Evolutionary conservation across 352 stramenopile species (phyloP), one percentile per base, ranked within the genome.

Genomic region (Phytophthora pseudosyringae): DNA sequence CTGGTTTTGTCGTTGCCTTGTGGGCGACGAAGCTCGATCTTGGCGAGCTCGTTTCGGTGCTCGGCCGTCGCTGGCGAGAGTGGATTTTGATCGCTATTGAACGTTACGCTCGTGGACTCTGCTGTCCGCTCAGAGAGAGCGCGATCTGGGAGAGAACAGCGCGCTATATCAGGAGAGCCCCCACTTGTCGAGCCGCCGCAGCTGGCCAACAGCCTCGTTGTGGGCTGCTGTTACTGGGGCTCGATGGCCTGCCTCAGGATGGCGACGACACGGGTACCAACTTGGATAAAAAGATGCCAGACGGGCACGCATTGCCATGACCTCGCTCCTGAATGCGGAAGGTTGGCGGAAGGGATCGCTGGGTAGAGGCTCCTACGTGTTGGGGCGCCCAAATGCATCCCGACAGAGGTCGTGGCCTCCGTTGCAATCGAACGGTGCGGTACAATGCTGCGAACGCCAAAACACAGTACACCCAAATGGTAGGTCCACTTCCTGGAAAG

Each of bases 381-480:
- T 35, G 16, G 16, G 25, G 49, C 8, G 7, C 21, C 25, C 13
- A 35, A 43, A 41, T 51, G 39, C 18, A 25, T 15, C 16, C 32
- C 8, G n/a, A 5, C 39, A 21, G 1, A 41, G 8, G 5, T 21
- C 11, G 21, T 2, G 21, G 21, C 2, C 21, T 29, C 39, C n/a
- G 39, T 45, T 52, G 41, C 41, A 67, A 67, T 49, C 41, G 41
- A 67, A 55, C 59, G 49, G 43, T 36, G 8, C 5, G 16, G 25
- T 40, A 16, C 51, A 67, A 67, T 67, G 59, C 43, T 51, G 43
- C 59, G 59, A 60, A 36, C 59, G 41, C 15, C 51, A 62, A 67
- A 50, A 55, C 48, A 57, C 26, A 16, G 39, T 35, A 54, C 41
- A 62, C 10, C 43, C 55, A 48, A 40, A 15, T 47, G 18, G 9